Evolutionary conservation across 345 rosid species (phyloP).

Genomic region (Erucastrum elatum): DNA sequence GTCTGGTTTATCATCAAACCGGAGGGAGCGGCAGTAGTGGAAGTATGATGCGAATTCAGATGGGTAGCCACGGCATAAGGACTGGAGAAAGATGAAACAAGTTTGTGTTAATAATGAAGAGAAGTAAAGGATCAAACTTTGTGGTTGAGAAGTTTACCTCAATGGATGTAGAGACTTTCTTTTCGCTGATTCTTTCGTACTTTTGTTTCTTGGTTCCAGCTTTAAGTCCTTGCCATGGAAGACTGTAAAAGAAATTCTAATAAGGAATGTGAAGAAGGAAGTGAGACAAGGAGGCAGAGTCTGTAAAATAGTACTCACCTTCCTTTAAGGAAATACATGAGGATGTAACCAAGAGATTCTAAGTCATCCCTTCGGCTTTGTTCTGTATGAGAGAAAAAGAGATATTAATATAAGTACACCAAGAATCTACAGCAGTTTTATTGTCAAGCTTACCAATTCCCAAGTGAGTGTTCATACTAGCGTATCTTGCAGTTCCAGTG

Average conservation of each 20-base stretch:
- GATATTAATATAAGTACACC: neutral
- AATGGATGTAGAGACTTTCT: slow-evolving; percentile 92
- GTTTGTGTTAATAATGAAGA: neutral
- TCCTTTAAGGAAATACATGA: slow-evolving; percentile 95
- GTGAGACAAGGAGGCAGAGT: neutral
- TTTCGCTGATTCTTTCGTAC: slow-evolving; percentile 95
- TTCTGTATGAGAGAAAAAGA: slow-evolving; percentile 43
- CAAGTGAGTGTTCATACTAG: slow-evolving; percentile 99
- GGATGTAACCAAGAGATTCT: slow-evolving; percentile 97
- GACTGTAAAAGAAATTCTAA: slow-evolving; percentile 47
- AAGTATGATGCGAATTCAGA: slow-evolving; percentile 98
- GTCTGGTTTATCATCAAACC: slow-evolving; percentile 96
- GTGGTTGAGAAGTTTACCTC: slow-evolving; percentile 42
- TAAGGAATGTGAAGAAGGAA: slow-evolving; percentile 6
- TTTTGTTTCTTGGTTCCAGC: slow-evolving; percentile 98
- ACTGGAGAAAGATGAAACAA: slow-evolving; percentile 48
- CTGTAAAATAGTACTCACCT: slow-evolving; percentile 51
- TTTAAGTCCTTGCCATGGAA: slow-evolving; percentile 99
- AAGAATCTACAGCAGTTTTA: neutral
- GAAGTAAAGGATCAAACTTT: neutral
- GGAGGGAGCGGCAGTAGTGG: slow-evolving; percentile 89
- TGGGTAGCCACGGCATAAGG: slow-evolving; percentile 90
- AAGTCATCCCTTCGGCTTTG: slow-evolving; percentile 99
- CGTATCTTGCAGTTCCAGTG: slow-evolving; percentile 99
- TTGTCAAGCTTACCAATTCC: slow-evolving; percentile 70